These are phyloP conservation scores for Stenogyne calaminthoides DNA, from an alignment of 305 asterid genomes.

Conservation along the genomic window DNA sequence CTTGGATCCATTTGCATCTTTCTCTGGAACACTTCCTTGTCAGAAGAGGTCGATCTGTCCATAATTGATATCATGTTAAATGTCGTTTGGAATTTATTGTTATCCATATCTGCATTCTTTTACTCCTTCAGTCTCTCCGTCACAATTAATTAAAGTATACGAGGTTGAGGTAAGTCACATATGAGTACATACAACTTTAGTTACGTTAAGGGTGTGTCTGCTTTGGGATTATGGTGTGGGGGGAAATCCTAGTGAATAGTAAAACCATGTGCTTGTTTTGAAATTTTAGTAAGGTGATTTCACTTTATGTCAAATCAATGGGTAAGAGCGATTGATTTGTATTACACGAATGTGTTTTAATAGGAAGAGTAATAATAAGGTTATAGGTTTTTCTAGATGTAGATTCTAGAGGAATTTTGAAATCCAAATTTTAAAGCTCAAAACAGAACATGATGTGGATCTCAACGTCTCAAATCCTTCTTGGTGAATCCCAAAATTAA, in stretches of 20 bases:
- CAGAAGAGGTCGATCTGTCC: not conserved
- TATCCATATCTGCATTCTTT: not conserved
- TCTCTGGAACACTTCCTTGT: not conserved
- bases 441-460: not conserved
- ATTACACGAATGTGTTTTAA: not conserved
- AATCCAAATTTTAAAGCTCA: not conserved
- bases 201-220: not conserved
- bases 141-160: not conserved
- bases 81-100: not conserved
- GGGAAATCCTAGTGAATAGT: not conserved
- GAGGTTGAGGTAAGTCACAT: not conserved
- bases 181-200: not conserved
- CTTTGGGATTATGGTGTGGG: not conserved
- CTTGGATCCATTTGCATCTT: slow-evolving; percentile 13
- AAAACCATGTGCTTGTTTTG: not conserved
- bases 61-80: not conserved
- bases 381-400: not conserved
- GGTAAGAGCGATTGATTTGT: not conserved
- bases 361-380: not conserved
- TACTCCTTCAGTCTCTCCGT: not conserved
- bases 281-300: not conserved
- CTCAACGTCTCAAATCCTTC: not conserved
- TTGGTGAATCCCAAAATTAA: not conserved
- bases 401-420: not conserved
- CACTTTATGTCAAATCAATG: not conserved